Evolutionary conservation across 257 asterid species (phyloP), one percentile per base, ranked within the genome.

Genomic region (Cinchona pubescens): DNA sequence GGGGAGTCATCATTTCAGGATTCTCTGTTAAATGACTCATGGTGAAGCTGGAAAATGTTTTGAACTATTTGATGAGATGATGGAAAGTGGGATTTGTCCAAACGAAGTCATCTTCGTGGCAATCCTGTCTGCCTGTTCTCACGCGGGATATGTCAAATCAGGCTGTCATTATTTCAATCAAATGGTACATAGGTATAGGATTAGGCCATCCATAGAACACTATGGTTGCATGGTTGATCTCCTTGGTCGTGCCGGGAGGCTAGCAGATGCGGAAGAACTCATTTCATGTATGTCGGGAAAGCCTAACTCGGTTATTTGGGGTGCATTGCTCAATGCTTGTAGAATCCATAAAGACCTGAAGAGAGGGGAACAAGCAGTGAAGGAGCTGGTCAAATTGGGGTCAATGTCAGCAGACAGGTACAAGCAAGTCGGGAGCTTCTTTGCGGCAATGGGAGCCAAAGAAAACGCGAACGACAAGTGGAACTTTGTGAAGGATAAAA

Each of bases 201-300:
- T 82, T 51, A 79, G 67, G 46, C 83, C 83, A 42, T 75, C 74
- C 23, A 73, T 76, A 14, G 86, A 82, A 71, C 86, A 82, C 65
- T 82, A 61, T 62, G 86, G 83, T 32, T 79, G 86, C 71, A 73
- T 82, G 75, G 83, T 75, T 23, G 83, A 82, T 61, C 86, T 82
- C 56, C 79, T 79, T 7, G 83, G 79, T n/a, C n/a, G n/a, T n/a
- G n/a, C n/a, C n/a, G n/a, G n/a, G n/a, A n/a, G n/a, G n/a, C n/a
- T n/a, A n/a, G 51, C 79, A 76, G 81, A 82, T 18, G 86, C 86
- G 25, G 81, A 79, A 43, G 74, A 66, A 53, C 74, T 79, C 65
- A 76, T 82, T 43, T 67, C 67, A 0, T 49, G 75, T 11, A 82
- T 79, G 86, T 34, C 73, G 15, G 66, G 38, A 67, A 67, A 12